Evolutionary conservation across 192 early-diverging fungal species (phyloP), one percentile per base, ranked within the genome.

Genomic region (Entomortierella beljakovae): DNA sequence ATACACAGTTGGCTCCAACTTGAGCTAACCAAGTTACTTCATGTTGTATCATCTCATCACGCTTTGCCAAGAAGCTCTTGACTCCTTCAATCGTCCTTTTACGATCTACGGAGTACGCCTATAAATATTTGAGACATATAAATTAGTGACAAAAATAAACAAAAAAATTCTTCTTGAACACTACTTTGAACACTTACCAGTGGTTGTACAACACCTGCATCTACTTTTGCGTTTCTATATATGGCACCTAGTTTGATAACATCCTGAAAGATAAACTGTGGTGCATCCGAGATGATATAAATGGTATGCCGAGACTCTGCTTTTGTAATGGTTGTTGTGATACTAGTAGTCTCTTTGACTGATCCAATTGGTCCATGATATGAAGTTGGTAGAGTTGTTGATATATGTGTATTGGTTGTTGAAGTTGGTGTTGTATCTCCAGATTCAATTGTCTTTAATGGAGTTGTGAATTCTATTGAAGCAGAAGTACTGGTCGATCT

Each of bases 161-260:
- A 64, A 52, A 2, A 37, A 52, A 15, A 51, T 22, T 25, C 20
- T 50, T 16, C 15, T 16, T 52, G 50, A 6, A 9, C 50, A 9
- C 22, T 11, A 22, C 54, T 15, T 56, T 29, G 88, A 82, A 10
- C 85, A 83, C 37, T 54, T 64, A 75, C 72, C 32, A 88, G 54
- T 25, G 88, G 85, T 58, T 90, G 89, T 15, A 89, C 75, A 6
- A 89, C 89, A n/a, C 89, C 86, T 6, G 85, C 83, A 71, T 90
- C 89, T 23, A 90, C 85, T 18, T 84, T 81, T 6, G 86, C 85
- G 57, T 88, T 79, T 5, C 89, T 75, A 61, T 89, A 89, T 1
- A 68, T 68, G 11, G 88, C 85, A 1, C 88, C 88, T 9, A 84
- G 10, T 25, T 64, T 56, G 42, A 84, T 86, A 18, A 85, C 82